These are phyloP conservation scores for Gaultheria prostrata DNA, from an alignment of 148 eudicot genomes.

Conservation along the genomic window DNA sequence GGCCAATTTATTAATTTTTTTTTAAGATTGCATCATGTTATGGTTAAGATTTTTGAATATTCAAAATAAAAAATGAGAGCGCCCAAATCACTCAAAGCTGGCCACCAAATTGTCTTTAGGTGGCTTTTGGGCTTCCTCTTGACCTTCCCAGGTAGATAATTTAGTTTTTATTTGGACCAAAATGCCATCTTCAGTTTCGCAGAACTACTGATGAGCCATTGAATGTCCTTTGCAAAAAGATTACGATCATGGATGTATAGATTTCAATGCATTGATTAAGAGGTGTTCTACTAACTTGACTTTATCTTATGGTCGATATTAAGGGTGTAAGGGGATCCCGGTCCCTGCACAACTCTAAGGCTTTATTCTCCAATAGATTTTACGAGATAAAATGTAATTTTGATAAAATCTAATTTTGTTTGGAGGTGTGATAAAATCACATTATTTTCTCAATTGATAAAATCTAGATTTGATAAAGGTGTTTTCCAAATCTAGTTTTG, in stretches of 20 bases:
- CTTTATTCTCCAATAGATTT: no score
- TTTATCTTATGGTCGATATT: no score
- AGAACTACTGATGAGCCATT: not conserved
- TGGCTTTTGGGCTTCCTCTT: not conserved
- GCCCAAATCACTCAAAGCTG: constrained; percentile 20
- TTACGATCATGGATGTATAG: not conserved
- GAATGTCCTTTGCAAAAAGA: not conserved
- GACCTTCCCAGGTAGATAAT: not conserved
- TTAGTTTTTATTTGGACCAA: not conserved
- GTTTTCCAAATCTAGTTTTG: no score
- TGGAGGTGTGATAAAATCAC: no score
- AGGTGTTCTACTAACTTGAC: no score
- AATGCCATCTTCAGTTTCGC: not conserved
- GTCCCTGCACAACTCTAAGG: no score
- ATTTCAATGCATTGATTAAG: not conserved
- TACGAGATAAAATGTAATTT: no score
- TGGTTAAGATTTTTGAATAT: constrained; percentile 9
- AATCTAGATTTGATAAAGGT: no score
- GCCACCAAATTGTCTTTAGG: constrained; percentile 4
- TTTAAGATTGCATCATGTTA: not conserved
- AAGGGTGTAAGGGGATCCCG: no score
- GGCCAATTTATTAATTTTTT: no score
- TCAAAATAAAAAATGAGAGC: constrained; percentile 2
- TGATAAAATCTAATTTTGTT: no score
- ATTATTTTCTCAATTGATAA: no score